Percentiles rank a stretch among this genome's conserved stretches.
Conservation (phyloP, 2,329 filamentous ascomycete species). For the Gyromitra esculenta region DNA sequence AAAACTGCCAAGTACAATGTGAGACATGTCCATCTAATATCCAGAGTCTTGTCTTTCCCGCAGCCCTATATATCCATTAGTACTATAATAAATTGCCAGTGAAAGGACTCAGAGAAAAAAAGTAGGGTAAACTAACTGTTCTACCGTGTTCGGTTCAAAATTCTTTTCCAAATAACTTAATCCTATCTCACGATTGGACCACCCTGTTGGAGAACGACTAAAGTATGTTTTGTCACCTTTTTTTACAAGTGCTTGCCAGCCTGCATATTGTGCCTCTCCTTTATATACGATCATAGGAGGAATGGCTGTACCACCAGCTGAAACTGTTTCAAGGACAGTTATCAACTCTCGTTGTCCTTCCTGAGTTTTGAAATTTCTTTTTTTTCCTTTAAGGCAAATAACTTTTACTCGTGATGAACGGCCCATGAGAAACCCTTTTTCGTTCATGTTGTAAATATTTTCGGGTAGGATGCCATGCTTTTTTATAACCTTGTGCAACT, state of each 20-base stretch:
- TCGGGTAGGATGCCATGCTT: constrained; percentile 6
- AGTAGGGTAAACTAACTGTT: neutral
- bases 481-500: neutral
- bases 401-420: constrained; percentile 3
- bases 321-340: constrained; percentile 31
- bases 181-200: constrained; percentile 15
- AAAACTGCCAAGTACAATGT: constrained; percentile 60
- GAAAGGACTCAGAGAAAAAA: no score
- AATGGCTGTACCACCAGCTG: constrained; percentile 6
- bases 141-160: constrained; percentile 1
- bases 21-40: constrained; percentile 61
- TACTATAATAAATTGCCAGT: neutral
- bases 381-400: constrained; percentile 19
- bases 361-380: constrained; percentile 11
- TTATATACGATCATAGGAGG: constrained; percentile 33
- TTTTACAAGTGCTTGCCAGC: constrained; percentile 10
- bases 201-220: constrained; percentile 8
- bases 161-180: constrained; percentile 8
- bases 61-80: neutral
- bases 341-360: constrained; percentile 26
- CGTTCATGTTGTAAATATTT: constrained; percentile 30
- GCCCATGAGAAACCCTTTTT: neutral
- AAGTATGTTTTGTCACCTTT: constrained; percentile 10
- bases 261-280: constrained; percentile 11
- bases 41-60: constrained; percentile 58